These are phyloP conservation scores for Xylariaceae sp. DNA, from an alignment of 2,329 filamentous ascomycete genomes.

Conservation along the genomic window DNA sequence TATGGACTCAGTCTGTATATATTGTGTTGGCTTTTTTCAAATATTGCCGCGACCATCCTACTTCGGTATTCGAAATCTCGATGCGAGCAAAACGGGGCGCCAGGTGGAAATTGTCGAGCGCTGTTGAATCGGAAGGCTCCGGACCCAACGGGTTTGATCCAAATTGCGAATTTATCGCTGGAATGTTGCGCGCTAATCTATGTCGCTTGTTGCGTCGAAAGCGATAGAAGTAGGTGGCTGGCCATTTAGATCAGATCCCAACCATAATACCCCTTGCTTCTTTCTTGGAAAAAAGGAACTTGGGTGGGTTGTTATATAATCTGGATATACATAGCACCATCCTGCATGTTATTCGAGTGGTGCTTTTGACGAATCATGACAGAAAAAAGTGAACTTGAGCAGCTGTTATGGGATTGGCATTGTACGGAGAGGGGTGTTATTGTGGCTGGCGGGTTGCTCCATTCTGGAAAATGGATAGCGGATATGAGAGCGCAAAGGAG, in stretches of 20 bases:
- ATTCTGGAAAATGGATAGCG: neutral
- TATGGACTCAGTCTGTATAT: slow-evolving; percentile 29
- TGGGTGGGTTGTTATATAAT: slow-evolving; percentile 1
- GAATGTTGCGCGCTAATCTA: neutral
- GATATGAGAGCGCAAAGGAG: neutral
- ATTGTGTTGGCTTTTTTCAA: slow-evolving; percentile 17
- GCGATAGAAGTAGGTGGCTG: slow-evolving; percentile 13
- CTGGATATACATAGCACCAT: slow-evolving; percentile 5
- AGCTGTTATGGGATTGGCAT: neutral
- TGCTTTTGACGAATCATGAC: slow-evolving; percentile 5
- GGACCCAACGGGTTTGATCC: neutral
- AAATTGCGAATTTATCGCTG: slow-evolving; percentile 4
- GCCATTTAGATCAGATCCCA: slow-evolving; percentile 12
- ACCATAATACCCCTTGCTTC: slow-evolving; percentile 18
- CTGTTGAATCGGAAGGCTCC: neutral
- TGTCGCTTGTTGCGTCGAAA: slow-evolving; percentile 3
- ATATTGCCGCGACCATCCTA: neutral
- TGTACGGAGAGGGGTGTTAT: neutral
- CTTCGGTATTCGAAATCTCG: slow-evolving; percentile 1
- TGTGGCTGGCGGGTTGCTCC: too few species aligned
- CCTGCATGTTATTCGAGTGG: slow-evolving; percentile 3
- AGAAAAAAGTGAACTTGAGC: neutral
- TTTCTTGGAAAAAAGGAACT: slow-evolving; percentile 4
- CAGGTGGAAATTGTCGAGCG: slow-evolving; percentile 6
- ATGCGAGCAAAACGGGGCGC: slow-evolving; percentile 1